phyloP scores from a whole-genome alignment of 1,139 yeast species.

The Nakaseomyces nivariensis region DNA sequence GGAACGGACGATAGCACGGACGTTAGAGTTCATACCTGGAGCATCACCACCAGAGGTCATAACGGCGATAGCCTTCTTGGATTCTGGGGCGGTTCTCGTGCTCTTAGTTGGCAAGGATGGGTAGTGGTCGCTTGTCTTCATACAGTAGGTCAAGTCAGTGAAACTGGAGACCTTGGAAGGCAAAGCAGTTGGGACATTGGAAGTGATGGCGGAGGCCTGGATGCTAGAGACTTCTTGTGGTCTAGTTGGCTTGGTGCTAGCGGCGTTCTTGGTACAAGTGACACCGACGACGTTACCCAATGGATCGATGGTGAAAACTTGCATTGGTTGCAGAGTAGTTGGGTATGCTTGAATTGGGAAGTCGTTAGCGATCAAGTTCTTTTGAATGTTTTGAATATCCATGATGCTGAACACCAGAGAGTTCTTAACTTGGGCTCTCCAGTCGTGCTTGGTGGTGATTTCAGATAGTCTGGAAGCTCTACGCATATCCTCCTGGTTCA shows the following conservation, averaged over 20 bases:
- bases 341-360: constrained; percentile 37
- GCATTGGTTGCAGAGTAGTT: constrained; percentile 54
- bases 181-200: constrained; percentile 11
- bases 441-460: constrained; percentile 21
- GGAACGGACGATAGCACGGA: constrained; percentile 74
- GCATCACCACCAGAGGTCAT: constrained; percentile 98
- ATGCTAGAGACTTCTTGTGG: constrained; percentile 6
- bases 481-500: constrained; percentile 12
- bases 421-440: constrained; percentile 30
- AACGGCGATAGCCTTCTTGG: constrained; percentile 52
- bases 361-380: constrained; percentile 19
- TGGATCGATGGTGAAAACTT: constrained; percentile 50
- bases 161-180: constrained; percentile 21
- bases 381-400: constrained; percentile 23
- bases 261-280: constrained; percentile 48
- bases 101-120: constrained; percentile 17
- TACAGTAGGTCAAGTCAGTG: constrained; percentile 19
- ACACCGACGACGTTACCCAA: constrained; percentile 56
- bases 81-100: constrained; percentile 5
- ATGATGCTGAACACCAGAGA: constrained; percentile 30
- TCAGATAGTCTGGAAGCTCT: constrained; percentile 11
- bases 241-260: constrained; percentile 40
- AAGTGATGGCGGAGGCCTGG: constrained; percentile 6
- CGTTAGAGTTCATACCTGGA: constrained; percentile 97
- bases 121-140: constrained; percentile 14